A percentile compares a stretch with the other conserved stretches of the same genome.
Evolutionary conservation across 2,329 filamentous ascomycete genomes (phyloP).

Genomic region (Colletotrichum sp.): DNA sequence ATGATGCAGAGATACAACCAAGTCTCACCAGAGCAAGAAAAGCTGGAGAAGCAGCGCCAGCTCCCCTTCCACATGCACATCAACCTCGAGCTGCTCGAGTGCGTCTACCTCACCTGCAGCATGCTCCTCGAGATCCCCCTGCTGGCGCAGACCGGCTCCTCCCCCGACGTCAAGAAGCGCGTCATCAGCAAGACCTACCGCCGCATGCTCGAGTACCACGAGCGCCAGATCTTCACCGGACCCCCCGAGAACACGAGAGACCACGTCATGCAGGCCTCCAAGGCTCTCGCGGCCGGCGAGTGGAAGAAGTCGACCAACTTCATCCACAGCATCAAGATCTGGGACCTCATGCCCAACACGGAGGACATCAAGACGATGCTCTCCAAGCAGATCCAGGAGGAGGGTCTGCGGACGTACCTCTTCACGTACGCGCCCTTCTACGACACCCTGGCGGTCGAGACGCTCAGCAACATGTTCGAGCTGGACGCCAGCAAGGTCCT

Average conservation of each 20-base stretch:
- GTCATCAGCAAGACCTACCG: constrained; percentile 99
- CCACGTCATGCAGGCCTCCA: constrained; percentile 98
- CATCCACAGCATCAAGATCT: constrained; percentile 99
- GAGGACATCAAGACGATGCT: constrained; percentile 98
- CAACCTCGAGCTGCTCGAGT: constrained; percentile 97
- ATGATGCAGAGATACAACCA: constrained; percentile 98
- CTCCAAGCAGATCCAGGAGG: constrained; percentile 96
- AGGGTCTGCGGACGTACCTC: constrained; percentile 96
- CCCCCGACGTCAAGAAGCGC: constrained; percentile 95
- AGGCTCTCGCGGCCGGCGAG: constrained; percentile 93
- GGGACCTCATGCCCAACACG: constrained; percentile 93
- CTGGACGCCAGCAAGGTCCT: constrained; percentile 87
- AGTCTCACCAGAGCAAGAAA: constrained; percentile 96
- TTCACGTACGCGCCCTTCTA: constrained; percentile 99
- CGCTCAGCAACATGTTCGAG: constrained; percentile 94
- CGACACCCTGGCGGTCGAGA: constrained; percentile 88
- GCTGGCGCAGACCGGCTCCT: constrained; percentile 94
- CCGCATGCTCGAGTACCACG: constrained; percentile 98
- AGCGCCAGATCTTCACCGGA: constrained; percentile 98
- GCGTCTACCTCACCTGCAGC: constrained; percentile 97
- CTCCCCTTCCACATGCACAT: constrained; percentile 99
- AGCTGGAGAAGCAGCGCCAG: constrained; percentile 94
- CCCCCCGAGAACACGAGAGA: constrained; percentile 98
- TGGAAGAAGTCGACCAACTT: constrained; percentile 97
- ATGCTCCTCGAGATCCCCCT: constrained; percentile 99